Conservation (phyloP, 2,329 filamentous ascomycete genomes). For the Alternaria sp. region DNA sequence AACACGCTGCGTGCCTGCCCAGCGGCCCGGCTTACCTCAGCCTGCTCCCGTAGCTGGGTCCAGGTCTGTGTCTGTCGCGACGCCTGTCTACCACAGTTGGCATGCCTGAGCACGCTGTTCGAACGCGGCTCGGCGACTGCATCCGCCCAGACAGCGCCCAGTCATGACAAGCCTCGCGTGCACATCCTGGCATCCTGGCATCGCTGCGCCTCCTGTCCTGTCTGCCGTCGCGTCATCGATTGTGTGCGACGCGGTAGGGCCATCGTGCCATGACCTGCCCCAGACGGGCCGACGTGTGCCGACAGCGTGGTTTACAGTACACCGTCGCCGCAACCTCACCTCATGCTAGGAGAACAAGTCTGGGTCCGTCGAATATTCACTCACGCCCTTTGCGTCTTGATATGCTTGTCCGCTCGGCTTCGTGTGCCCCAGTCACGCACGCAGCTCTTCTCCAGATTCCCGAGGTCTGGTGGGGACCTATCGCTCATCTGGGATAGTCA, state of each 20-base stretch:
- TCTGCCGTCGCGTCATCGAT: conserved; percentile 13
- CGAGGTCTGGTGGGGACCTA: not conserved
- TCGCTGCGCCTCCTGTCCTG: conserved; percentile 2
- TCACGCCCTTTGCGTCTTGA: not conserved
- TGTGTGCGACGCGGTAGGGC: not conserved
- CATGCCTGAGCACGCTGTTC: not conserved
- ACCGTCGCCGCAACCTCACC: not conserved
- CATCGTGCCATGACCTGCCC: not conserved
- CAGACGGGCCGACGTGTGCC: conserved; percentile 7
- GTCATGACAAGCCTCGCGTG: conserved; percentile 15
- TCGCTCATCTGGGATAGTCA: not conserved
- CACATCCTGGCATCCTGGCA: not conserved
- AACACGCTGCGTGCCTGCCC: not conserved
- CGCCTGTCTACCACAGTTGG: not conserved
- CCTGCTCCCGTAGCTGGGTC: not conserved
- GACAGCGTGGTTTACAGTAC: not conserved
- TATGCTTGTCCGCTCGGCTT: not conserved
- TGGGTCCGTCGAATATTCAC: not conserved
- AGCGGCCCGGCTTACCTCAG: conserved; percentile 9
- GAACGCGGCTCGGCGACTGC: conserved; percentile 2
- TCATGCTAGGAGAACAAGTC: not conserved
- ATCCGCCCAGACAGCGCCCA: conserved; percentile 12
- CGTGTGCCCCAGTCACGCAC: not conserved
- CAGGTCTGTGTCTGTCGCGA: not conserved
- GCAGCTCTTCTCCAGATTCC: not conserved